phyloP scores from a whole-genome alignment of 345 rosid species.

The Aquilaria malaccensis region DNA sequence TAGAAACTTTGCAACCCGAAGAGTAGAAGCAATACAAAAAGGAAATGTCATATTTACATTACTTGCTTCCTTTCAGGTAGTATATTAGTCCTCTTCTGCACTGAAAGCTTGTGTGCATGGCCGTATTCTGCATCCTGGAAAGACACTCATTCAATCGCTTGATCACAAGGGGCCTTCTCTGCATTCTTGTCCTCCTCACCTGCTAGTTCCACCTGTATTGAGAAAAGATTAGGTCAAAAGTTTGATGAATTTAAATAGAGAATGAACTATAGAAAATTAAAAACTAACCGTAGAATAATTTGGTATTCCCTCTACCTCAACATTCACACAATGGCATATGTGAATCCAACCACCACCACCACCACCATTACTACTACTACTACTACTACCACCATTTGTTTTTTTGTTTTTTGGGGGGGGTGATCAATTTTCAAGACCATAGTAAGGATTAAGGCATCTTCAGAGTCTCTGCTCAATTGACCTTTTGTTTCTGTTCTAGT shows the following conservation, averaged over 20 bases:
- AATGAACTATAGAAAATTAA: too few species aligned
- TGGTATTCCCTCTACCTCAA: too few species aligned
- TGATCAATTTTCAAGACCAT: not conserved
- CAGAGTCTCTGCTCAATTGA: not conserved
- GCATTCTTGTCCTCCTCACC: constrained; percentile 23
- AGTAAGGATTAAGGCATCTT: too few species aligned
- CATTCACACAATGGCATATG: too few species aligned
- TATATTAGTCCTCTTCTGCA: constrained; percentile 9
- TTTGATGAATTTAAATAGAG: too few species aligned
- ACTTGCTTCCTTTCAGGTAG: constrained; percentile 90
- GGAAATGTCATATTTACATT: constrained; percentile 76
- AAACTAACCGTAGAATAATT: too few species aligned
- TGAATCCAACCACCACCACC: too few species aligned
- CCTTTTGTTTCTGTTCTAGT: not conserved
- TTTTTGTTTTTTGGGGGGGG: not conserved
- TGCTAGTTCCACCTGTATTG: constrained; percentile 10
- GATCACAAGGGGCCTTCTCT: constrained; percentile 30
- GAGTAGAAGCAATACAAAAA: constrained; percentile 88
- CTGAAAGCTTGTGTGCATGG: not conserved
- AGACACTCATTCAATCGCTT: constrained; percentile 58
- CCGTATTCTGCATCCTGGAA: constrained; percentile 20
- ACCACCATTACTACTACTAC: too few species aligned
- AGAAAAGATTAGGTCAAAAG: too few species aligned
- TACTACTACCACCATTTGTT: not conserved
- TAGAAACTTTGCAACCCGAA: constrained; percentile 81